phyloP scores from a whole-genome alignment of 306 rosid genomes.

The Betula pendula region DNA sequence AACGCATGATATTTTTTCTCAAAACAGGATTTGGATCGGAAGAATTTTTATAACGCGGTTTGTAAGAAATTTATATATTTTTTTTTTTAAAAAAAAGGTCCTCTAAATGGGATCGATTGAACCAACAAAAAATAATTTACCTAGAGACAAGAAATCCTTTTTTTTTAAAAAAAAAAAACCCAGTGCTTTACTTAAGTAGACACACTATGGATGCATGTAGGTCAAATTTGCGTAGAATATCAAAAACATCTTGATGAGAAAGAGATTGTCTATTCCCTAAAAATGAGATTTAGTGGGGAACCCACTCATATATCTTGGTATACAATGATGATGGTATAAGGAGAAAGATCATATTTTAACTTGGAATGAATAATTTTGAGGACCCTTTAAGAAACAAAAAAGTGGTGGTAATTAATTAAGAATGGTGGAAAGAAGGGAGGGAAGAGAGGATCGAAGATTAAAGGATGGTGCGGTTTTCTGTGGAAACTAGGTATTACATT shows the following conservation, averaged over 20 bases:
- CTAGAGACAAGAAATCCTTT: slow-evolving; percentile 32
- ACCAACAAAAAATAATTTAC: slow-evolving; percentile 18
- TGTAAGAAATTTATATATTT: too few species aligned
- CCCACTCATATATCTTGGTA: slow-evolving; percentile 52
- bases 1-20: too few species aligned
- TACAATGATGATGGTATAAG: slow-evolving; percentile 36
- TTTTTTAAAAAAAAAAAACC: slow-evolving; percentile 38
- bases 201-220: slow-evolving; percentile 25
- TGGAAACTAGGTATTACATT: neutral
- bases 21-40: too few species aligned
- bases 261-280: slow-evolving; percentile 33
- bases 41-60: too few species aligned
- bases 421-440: neutral
- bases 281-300: slow-evolving; percentile 54
- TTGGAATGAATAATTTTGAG: slow-evolving; percentile 41
- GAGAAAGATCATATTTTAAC: slow-evolving; percentile 19
- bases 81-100: neutral
- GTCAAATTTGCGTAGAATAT: slow-evolving; percentile 40
- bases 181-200: slow-evolving; percentile 50
- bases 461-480: slow-evolving; percentile 6
- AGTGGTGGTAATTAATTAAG: slow-evolving; percentile 19
- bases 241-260: slow-evolving; percentile 39
- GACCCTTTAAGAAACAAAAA: slow-evolving; percentile 51
- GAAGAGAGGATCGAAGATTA: neutral
- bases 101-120: slow-evolving; percentile 18